These are phyloP conservation scores for Fusarium udum DNA, from an alignment of 2,329 filamentous ascomycete genomes.

Conservation along the genomic window DNA sequence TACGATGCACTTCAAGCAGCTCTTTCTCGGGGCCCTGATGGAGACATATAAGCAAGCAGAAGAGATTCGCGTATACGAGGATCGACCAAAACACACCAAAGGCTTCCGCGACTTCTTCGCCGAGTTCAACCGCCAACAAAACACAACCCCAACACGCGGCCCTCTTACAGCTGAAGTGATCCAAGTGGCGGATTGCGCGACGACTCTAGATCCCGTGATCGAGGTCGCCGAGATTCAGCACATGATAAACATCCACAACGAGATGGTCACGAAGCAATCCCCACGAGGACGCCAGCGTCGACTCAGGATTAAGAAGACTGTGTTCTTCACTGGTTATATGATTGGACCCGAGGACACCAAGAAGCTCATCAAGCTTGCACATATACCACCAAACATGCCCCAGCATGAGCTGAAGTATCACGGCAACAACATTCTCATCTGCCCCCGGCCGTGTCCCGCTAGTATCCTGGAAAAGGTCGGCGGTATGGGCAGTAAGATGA, in stretches of 20 bases:
- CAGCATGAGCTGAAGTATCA: conserved; percentile 81
- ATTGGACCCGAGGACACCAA: conserved; percentile 77
- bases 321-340: conserved; percentile 93
- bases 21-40: conserved; percentile 81
- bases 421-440: conserved; percentile 92
- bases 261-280: conserved; percentile 50
- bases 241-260: conserved; percentile 89
- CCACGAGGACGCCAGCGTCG: conserved; percentile 51
- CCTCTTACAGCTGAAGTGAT: conserved; percentile 83
- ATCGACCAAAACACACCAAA: conserved; percentile 74
- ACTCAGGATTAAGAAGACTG: conserved; percentile 82
- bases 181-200: conserved; percentile 81
- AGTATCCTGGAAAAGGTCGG: conserved; percentile 84
- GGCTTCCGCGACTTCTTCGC: conserved; percentile 87
- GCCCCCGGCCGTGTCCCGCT: conserved; percentile 76
- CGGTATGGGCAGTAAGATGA: conserved; percentile 83
- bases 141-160: conserved; percentile 61
- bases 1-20: conserved; percentile 94
- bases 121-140: conserved; percentile 74
- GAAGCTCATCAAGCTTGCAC: conserved; percentile 74
- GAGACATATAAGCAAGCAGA: conserved; percentile 84
- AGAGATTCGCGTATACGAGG: conserved; percentile 82
- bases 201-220: conserved; percentile 76
- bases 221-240: conserved; percentile 88
- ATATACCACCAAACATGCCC: conserved; percentile 68